These are phyloP conservation scores for Asparagopsis taxiformis DNA, from an alignment of 31 red algal genomes.

Conservation along the genomic window DNA sequence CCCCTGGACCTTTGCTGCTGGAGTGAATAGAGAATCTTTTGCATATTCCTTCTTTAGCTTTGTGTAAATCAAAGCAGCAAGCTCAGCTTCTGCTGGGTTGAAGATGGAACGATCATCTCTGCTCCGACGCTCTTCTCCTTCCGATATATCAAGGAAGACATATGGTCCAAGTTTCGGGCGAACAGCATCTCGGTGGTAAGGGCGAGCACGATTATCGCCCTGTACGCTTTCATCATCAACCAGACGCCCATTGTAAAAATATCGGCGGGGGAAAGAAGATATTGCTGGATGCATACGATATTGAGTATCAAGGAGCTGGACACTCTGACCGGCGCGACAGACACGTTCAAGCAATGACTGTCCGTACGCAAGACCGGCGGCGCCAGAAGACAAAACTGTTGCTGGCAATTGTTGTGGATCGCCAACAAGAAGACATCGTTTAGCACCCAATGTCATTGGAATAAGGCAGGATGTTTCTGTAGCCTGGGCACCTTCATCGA, in stretches of 20 bases:
- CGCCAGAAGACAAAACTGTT: slow-evolving; percentile 71
- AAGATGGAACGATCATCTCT: slow-evolving; percentile 66
- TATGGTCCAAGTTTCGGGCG: slow-evolving; percentile 82
- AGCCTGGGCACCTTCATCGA: slow-evolving; percentile 92
- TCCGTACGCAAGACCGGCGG: slow-evolving; percentile 51
- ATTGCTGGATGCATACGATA: slow-evolving; percentile 99
- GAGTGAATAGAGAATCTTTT: slow-evolving; percentile 53
- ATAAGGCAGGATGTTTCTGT: slow-evolving; percentile 84
- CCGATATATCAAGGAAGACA: slow-evolving; percentile 83
- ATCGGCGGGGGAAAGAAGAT: slow-evolving; percentile 78
- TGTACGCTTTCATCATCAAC: slow-evolving; percentile 73
- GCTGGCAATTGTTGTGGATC: slow-evolving; percentile 95
- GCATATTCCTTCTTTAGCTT: slow-evolving; percentile 74
- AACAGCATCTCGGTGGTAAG: slow-evolving; percentile 61
- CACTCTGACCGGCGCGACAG: slow-evolving; percentile 37
- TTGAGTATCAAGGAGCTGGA: slow-evolving; percentile 84
- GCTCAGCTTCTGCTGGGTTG: slow-evolving; percentile 79
- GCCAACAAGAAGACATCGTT: slow-evolving; percentile 79
- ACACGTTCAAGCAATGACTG: slow-evolving; percentile 86
- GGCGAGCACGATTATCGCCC: slow-evolving; percentile 33
- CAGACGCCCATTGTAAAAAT: slow-evolving; percentile 88
- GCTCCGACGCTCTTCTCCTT: slow-evolving; percentile 63
- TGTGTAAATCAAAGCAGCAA: slow-evolving; percentile 70
- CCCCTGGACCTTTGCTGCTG: slow-evolving; percentile 35
- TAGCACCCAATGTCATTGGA: slow-evolving; percentile 72